phyloP scores from a whole-genome alignment of 1,139 yeast species.

The Keqinozyma sinolaborantium region DNA sequence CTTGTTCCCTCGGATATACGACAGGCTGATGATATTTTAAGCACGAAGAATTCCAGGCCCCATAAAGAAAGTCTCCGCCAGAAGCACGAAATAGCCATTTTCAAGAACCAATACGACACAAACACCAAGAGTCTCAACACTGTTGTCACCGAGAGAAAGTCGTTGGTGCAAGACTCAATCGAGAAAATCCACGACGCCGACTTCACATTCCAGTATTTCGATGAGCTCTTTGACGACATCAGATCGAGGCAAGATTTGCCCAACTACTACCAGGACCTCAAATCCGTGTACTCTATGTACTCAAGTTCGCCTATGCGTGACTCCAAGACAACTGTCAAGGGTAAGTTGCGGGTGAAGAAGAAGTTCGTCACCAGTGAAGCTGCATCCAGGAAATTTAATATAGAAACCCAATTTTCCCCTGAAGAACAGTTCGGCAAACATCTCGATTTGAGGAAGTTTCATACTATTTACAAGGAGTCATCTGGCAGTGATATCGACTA shows the following conservation, averaged over 20 bases:
- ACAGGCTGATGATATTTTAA: conserved; percentile 10
- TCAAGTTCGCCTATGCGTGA: conserved; percentile 23
- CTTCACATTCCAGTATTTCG: conserved; percentile 38
- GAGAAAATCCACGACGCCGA: conserved; percentile 23
- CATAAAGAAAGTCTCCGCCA: conserved; percentile 50
- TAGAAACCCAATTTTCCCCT: conserved; percentile 49
- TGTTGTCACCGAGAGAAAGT: conserved; percentile 2
- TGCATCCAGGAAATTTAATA: conserved; percentile 40
- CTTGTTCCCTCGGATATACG: conserved; percentile 8
- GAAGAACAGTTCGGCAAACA: conserved; percentile 65
- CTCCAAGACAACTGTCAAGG: conserved; percentile 14
- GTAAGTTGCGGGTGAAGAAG: conserved; percentile 26
- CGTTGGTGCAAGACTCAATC: conserved; percentile 15
- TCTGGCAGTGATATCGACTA: conserved; percentile 36
- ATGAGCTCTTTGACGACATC: conserved; percentile 31
- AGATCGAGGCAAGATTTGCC: conserved; percentile 16
- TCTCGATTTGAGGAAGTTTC: conserved; percentile 53
- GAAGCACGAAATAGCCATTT: conserved; percentile 62
- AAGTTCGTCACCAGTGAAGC: conserved; percentile 44
- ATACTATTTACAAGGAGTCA: conserved; percentile 50
- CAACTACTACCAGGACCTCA: conserved; percentile 26
- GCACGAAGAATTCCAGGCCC: conserved; percentile 27
- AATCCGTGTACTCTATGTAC: conserved; percentile 31
- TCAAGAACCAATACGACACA: conserved; percentile 45
- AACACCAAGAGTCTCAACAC: conserved; percentile 2